phyloP scores from a whole-genome alignment of 2,329 filamentous ascomycete species.

The Zalaria sp. region DNA sequence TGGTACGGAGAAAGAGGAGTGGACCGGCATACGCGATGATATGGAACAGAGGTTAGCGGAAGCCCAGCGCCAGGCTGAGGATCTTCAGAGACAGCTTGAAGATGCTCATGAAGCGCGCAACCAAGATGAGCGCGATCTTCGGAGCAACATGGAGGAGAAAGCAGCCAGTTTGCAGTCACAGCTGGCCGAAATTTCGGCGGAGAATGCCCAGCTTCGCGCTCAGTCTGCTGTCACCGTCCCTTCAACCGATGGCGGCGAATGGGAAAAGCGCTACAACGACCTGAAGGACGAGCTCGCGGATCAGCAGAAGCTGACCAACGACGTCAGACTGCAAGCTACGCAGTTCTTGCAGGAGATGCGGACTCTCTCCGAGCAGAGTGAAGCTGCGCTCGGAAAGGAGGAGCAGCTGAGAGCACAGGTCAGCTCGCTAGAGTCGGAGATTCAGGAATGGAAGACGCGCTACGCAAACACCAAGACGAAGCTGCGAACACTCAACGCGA shows the following conservation, averaged over 20 bases:
- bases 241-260: constrained; percentile 12
- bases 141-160: constrained; percentile 7
- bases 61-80: constrained; percentile 6
- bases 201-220: constrained; percentile 17
- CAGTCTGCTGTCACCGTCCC: constrained; percentile 17
- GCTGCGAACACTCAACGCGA: constrained; percentile 64
- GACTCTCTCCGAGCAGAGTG: constrained; percentile 65
- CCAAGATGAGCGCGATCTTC: constrained; percentile 7
- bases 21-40: constrained; percentile 45
- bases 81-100: constrained; percentile 24
- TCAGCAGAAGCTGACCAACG: constrained; percentile 72
- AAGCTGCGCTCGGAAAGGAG: constrained; percentile 67
- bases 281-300: constrained; percentile 48
- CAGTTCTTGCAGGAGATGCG: constrained; percentile 84
- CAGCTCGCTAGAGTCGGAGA: constrained; percentile 63
- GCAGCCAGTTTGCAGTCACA: constrained; percentile 5
- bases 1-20: constrained; percentile 11
- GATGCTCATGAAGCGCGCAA: constrained; percentile 40
- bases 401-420: constrained; percentile 64
- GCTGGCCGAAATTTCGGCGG: constrained; percentile 7
- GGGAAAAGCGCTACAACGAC: constrained; percentile 24
- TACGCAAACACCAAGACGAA: constrained; percentile 84
- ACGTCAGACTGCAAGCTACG: constrained; percentile 73
- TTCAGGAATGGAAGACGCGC: constrained; percentile 79
- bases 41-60: constrained; percentile 30